phyloP scores from a whole-genome alignment of 148 eudicot genomes.

The Camellia sinensis region DNA sequence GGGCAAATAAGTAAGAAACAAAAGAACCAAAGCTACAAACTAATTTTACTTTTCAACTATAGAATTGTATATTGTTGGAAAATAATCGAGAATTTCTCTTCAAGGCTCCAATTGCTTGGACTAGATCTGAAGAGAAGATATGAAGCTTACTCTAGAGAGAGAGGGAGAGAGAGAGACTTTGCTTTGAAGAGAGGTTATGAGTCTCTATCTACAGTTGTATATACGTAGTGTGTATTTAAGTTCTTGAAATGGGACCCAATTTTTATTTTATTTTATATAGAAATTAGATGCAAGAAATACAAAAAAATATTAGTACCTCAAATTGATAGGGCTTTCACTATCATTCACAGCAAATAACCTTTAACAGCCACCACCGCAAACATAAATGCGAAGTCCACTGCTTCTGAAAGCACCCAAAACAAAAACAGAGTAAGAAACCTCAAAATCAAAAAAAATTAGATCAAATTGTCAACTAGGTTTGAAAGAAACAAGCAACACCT shows the following conservation, averaged over 20 bases:
- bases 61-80: neutral
- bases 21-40: conserved; percentile 2
- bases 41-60: conserved; percentile 21
- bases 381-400: conserved; percentile 6
- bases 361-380: conserved; percentile 18
- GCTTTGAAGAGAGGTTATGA: conserved; percentile 71
- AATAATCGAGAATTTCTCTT: conserved; percentile 6
- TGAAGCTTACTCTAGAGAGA: neutral
- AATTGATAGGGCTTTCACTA: conserved; percentile 22
- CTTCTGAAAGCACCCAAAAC: conserved; percentile 21
- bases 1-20: conserved; percentile 19
- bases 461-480: neutral
- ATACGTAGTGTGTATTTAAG: conserved; percentile 30
- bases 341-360: conserved; percentile 25
- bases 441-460: conserved; percentile 12
- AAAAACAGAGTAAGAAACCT: conserved; percentile 14
- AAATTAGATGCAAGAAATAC: conserved; percentile 15
- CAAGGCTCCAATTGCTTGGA: conserved; percentile 16
- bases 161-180: conserved; percentile 45
- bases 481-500: conserved; percentile 1
- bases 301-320: conserved; percentile 31
- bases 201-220: conserved; percentile 44
- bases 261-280: conserved; percentile 8
- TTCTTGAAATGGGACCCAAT: conserved; percentile 34
- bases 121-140: conserved; percentile 25